Conservation (phyloP, 1,139 yeast genomes). For the Saccharomyces hybrid region DNA sequence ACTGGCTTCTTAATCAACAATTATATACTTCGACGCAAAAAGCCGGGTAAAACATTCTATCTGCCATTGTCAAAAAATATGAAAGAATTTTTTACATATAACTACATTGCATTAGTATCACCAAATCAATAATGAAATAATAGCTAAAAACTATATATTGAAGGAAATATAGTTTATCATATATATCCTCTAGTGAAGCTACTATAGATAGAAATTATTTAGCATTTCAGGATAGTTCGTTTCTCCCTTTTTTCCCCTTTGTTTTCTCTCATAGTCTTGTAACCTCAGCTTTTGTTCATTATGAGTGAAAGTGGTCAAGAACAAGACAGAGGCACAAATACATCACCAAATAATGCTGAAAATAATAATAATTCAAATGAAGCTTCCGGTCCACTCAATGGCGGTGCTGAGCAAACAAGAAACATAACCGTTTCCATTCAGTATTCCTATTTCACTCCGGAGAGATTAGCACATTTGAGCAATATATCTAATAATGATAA, state of each 20-base stretch:
- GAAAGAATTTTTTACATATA: neutral
- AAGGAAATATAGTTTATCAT: neutral
- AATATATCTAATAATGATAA: constrained; percentile 4
- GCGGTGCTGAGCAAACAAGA: constrained; percentile 13
- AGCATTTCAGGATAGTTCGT: neutral
- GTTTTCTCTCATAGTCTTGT: neutral
- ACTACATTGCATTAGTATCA: neutral
- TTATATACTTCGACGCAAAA: neutral
- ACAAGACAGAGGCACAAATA: neutral
- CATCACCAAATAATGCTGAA: neutral
- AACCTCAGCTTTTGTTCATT: neutral
- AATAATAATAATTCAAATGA: neutral
- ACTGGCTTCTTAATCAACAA: neutral
- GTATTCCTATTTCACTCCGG: constrained; percentile 20
- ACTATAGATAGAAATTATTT: neutral
- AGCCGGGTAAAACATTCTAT: neutral
- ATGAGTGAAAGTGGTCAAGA: neutral
- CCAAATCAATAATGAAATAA: neutral
- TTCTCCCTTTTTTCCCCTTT: neutral
- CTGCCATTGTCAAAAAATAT: neutral
- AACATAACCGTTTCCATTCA: constrained; percentile 29
- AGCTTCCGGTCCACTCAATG: neutral
- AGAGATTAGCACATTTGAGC: constrained; percentile 9
- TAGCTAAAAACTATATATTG: neutral
- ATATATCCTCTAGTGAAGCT: neutral